Percentiles rank a stretch among this genome's conserved stretches.
These are phyloP conservation scores for Nemania sp. DNA, from an alignment of 2,329 filamentous ascomycete species.

Conservation along the genomic window DNA sequence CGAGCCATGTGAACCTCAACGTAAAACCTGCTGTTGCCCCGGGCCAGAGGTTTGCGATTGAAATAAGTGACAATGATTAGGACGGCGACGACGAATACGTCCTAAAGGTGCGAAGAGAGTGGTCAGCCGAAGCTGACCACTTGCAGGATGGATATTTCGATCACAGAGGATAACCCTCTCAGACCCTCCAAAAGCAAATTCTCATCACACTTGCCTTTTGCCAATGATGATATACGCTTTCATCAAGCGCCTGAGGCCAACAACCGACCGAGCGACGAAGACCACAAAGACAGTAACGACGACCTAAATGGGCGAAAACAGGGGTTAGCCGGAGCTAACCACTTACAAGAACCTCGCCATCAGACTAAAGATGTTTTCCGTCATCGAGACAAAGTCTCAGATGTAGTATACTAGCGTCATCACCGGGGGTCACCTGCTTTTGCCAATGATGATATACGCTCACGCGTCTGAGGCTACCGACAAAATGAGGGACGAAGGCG, in stretches of 20 bases:
- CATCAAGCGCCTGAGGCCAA: slow-evolving; percentile 3
- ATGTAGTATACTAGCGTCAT: too few relatives aligned
- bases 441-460: too few relatives aligned
- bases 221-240: slow-evolving; percentile 10
- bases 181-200: slow-evolving; percentile 5
- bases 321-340: slow-evolving; percentile 1
- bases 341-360: slow-evolving; percentile 6
- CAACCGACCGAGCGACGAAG: background rate
- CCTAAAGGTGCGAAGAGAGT: slow-evolving; percentile 2
- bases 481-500: too few relatives aligned
- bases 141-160: slow-evolving; percentile 6
- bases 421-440: too few relatives aligned
- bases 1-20: slow-evolving; percentile 8
- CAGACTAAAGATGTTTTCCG: slow-evolving; percentile 3
- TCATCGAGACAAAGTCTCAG: slow-evolving; percentile 2
- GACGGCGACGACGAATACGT: slow-evolving; percentile 1
- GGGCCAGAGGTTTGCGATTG: slow-evolving; percentile 1
- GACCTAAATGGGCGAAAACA: slow-evolving; percentile 2
- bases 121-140: slow-evolving; percentile 2
- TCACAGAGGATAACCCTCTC: slow-evolving; percentile 5
- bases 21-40: slow-evolving; percentile 4
- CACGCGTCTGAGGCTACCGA: background rate
- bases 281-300: background rate
- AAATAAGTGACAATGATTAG: background rate
- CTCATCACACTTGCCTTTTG: slow-evolving; percentile 5